Percentiles rank a stretch among this genome's conserved stretches.
phyloP scores from a whole-genome alignment of 768 basidiomycete species.

The Steccherinum ochraceum region DNA sequence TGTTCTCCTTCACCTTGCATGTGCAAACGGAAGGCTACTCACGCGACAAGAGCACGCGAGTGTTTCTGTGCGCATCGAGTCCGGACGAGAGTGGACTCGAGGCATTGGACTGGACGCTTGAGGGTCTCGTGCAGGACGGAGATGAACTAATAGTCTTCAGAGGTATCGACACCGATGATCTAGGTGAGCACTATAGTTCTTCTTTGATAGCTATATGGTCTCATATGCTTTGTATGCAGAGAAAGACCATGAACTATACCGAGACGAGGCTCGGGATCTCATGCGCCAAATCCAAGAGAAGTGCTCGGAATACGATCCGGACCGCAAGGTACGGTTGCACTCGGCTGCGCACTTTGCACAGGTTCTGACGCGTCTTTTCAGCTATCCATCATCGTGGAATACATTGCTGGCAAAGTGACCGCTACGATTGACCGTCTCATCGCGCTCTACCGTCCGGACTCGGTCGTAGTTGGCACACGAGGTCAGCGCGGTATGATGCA shows the following conservation, averaged over 20 bases:
- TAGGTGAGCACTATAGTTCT: constrained; percentile 42
- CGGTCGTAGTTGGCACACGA: constrained; percentile 87
- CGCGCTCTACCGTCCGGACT: constrained; percentile 86
- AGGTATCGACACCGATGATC: constrained; percentile 82
- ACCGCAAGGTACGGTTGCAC: constrained; percentile 55
- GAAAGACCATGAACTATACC: constrained; percentile 67
- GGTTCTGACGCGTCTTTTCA: constrained; percentile 19
- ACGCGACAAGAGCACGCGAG: constrained; percentile 70
- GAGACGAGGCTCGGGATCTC: constrained; percentile 82
- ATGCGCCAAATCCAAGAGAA: constrained; percentile 78
- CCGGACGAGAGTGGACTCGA: constrained; percentile 83
- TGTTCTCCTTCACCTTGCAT: constrained; percentile 85
- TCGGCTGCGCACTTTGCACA: constrained; percentile 8
- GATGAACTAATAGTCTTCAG: constrained; percentile 92
- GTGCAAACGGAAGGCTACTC: constrained; percentile 81
- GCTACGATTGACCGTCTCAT: constrained; percentile 89
- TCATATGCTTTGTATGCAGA: constrained; percentile 29
- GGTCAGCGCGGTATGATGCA: constrained; percentile 57
- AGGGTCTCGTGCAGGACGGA: constrained; percentile 76
- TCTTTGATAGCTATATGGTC: constrained; percentile 1
- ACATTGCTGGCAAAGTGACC: constrained; percentile 86
- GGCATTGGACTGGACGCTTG: constrained; percentile 91
- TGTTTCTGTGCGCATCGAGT: constrained; percentile 86
- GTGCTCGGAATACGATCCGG: constrained; percentile 69
- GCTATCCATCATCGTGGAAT: constrained; percentile 91